Evolutionary conservation across 169 alveolate genomes (phyloP).

Genomic region (Eimeria nieschulzi): DNA sequence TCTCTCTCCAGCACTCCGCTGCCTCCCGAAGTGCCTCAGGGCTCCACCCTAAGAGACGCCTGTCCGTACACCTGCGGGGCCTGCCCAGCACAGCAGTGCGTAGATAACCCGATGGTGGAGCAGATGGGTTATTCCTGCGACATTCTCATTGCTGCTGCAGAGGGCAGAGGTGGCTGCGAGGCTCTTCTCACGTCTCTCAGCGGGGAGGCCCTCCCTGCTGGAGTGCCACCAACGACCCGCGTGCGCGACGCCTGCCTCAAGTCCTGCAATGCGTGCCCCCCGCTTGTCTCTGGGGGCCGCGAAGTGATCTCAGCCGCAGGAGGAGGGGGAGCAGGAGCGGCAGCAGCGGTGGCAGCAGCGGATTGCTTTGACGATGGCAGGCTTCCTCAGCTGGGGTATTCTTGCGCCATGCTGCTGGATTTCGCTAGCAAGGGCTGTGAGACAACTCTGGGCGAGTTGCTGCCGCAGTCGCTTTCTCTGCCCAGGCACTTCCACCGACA

Average conservation of each 20-base stretch:
- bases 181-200: conserved; percentile 58
- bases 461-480: conserved; percentile 62
- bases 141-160: conserved; percentile 67
- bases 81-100: conserved; percentile 72
- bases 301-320: conserved; percentile 5
- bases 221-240: conserved; percentile 78
- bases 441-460: conserved; percentile 64
- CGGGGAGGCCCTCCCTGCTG: conserved; percentile 65
- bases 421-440: conserved; percentile 67
- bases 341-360: conserved; percentile 16
- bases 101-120: conserved; percentile 78
- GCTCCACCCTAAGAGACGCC: conserved; percentile 66
- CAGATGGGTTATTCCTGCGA: conserved; percentile 80
- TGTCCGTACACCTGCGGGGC: conserved; percentile 77
- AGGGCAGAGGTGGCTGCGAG: conserved; percentile 75
- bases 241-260: conserved; percentile 71
- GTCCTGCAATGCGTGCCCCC: conserved; percentile 66
- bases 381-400: conserved; percentile 79
- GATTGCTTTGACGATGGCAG: conserved; percentile 79
- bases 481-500: conserved; percentile 59
- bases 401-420: conserved; percentile 77
- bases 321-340: conserved; percentile 1
- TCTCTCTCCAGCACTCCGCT: conserved; percentile 65
- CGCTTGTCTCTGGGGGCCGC: conserved; percentile 16
- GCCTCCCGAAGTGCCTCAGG: conserved; percentile 71